Evolutionary conservation across 257 asterid species (phyloP).

Genomic region (Craterostigma plantagineum): DNA sequence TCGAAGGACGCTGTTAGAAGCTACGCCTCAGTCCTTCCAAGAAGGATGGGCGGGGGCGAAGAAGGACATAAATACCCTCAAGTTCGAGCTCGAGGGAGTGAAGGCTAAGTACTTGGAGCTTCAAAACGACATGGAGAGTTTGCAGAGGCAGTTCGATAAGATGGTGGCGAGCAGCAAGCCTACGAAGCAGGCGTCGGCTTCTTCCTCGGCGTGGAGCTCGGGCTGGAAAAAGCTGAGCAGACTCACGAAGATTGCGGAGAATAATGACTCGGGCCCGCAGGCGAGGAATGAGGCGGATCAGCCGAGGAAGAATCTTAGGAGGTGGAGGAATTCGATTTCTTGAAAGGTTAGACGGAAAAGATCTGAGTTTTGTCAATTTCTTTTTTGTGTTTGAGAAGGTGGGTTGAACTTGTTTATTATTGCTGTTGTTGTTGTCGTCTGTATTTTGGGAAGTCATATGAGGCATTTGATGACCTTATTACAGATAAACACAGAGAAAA

Average conservation of each 20-base stretch:
- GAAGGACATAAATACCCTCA: slow-evolving; percentile 79
- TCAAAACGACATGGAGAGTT: slow-evolving; percentile 48
- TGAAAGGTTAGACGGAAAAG: slow-evolving; percentile 19
- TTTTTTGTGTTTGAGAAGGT: no score
- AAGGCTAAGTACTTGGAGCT: slow-evolving; percentile 64
- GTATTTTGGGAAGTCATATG: no score
- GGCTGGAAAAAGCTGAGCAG: slow-evolving; percentile 84
- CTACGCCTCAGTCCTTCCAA: slow-evolving; percentile 86
- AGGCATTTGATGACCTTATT: no score
- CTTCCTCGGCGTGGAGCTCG: slow-evolving; percentile 41
- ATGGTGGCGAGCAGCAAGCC: slow-evolving; percentile 27
- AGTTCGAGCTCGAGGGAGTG: slow-evolving; percentile 67
- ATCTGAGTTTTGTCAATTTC: no score
- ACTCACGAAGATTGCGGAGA: slow-evolving; percentile 40
- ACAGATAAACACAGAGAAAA: no score
- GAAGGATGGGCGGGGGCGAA: slow-evolving; percentile 95
- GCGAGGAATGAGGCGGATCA: slow-evolving; percentile 20
- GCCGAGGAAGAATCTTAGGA: slow-evolving; percentile 37
- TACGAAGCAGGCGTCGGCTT: slow-evolving; percentile 37
- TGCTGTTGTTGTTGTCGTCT: no score
- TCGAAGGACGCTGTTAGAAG: slow-evolving; percentile 67
- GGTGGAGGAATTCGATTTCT: slow-evolving; percentile 92
- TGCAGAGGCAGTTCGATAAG: slow-evolving; percentile 75
- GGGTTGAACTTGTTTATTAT: no score
- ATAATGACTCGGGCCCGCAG: slow-evolving; percentile 20